A percentile compares a stretch with the other conserved stretches of the same genome.
These are phyloP conservation scores for Crataegus laevigata DNA, from an alignment of 306 rosid species.

Conservation along the genomic window DNA sequence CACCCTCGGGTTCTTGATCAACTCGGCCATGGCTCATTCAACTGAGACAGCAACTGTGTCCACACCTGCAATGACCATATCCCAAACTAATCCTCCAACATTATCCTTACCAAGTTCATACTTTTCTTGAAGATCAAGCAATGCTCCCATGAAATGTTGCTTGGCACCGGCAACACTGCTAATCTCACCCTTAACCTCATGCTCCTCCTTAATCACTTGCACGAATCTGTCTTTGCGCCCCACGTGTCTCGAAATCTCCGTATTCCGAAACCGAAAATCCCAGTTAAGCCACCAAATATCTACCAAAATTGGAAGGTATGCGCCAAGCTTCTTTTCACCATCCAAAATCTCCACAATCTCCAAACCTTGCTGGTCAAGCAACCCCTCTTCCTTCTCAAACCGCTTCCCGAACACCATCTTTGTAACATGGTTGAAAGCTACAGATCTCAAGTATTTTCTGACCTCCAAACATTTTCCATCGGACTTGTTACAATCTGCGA, in stretches of 20 bases:
- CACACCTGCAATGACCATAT: conserved; percentile 81
- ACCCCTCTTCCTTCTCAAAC: conserved; percentile 65
- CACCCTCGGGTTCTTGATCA: conserved; percentile 65
- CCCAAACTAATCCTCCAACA: conserved; percentile 85
- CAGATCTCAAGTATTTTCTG: conserved; percentile 56
- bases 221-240: conserved; percentile 60
- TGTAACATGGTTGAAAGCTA: conserved; percentile 85
- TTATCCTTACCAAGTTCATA: conserved; percentile 79
- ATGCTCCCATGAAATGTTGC: conserved; percentile 72
- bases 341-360: conserved; percentile 58
- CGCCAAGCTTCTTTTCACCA: conserved; percentile 61
- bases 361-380: conserved; percentile 52
- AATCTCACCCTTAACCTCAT: conserved; percentile 25
- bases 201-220: conserved; percentile 70
- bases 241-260: conserved; percentile 55
- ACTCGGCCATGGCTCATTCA: conserved; percentile 88
- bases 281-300: conserved; percentile 73
- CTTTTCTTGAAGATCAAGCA: conserved; percentile 56
- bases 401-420: conserved; percentile 79
- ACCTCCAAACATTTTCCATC: conserved; percentile 44
- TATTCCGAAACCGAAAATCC: conserved; percentile 62
- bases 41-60: conserved; percentile 70
- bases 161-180: conserved; percentile 37
- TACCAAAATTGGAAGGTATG: conserved; percentile 60
- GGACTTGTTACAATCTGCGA: conserved; percentile 36